Conservation (phyloP, 495 filamentous ascomycete genomes). For the Clohesyomyces aquaticus region DNA sequence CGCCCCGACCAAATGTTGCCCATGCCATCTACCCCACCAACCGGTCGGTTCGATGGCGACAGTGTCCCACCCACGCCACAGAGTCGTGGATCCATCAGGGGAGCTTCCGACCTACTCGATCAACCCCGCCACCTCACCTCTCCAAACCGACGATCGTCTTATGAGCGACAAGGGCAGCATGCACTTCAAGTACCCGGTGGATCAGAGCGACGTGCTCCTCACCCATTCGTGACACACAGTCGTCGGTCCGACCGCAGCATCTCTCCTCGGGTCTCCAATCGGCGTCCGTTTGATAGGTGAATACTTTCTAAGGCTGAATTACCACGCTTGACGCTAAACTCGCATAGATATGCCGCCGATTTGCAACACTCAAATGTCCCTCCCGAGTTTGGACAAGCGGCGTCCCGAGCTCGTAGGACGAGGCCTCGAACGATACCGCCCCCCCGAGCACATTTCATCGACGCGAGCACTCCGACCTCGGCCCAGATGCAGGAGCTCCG, state of each 20-base stretch:
- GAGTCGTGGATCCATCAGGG: background rate
- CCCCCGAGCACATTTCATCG: background rate
- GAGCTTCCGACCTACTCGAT: background rate
- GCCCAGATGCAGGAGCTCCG: conserved; percentile 29
- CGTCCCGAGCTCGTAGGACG: background rate
- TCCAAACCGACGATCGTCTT: conserved; percentile 16
- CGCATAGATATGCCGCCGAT: conserved; percentile 20
- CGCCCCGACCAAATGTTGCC: background rate
- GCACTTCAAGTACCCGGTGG: background rate
- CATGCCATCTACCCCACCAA: background rate
- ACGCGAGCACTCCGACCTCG: conserved; percentile 13
- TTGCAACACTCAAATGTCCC: conserved; percentile 5
- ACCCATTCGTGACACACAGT: conserved; percentile 4
- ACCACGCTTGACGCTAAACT: conserved; percentile 8
- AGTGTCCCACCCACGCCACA: background rate
- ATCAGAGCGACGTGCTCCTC: conserved; percentile 25
- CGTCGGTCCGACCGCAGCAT: conserved; percentile 31
- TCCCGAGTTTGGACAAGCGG: conserved; percentile 9
- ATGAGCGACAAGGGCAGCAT: conserved; percentile 9
- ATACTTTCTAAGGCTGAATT: too few relatives aligned
- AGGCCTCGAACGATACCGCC: background rate
- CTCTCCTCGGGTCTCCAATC: conserved; percentile 26
- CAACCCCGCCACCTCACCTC: conserved; percentile 15
- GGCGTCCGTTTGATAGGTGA: conserved; percentile 6
- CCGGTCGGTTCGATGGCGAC: conserved; percentile 3